Conservation (phyloP, 176 grass and related monocot species). For the Aegilops bicornis region DNA sequence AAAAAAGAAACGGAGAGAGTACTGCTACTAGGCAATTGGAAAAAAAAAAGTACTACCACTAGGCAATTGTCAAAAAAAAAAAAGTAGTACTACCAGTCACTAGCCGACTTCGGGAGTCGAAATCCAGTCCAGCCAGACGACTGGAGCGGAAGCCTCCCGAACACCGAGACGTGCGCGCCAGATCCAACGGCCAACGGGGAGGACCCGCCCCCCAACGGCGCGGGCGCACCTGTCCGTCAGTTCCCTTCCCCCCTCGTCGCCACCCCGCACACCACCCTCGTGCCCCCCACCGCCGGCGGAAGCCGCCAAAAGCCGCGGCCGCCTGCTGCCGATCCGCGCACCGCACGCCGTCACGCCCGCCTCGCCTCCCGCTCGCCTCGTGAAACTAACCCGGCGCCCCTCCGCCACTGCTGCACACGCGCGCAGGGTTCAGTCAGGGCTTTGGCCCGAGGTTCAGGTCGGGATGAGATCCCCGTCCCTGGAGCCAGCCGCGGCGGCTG, state of each 20-base stretch:
- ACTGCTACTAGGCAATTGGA: no score
- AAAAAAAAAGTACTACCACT: no score
- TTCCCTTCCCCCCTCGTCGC: neutral
- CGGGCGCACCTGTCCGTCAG: neutral
- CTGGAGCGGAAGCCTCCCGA: constrained; percentile 21
- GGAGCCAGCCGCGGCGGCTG: neutral
- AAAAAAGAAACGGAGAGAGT: no score
- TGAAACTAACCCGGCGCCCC: neutral
- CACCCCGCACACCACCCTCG: neutral
- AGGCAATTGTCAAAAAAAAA: no score
- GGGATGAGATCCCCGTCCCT: neutral
- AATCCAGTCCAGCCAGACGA: neutral
- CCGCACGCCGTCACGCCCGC: neutral
- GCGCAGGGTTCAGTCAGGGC: neutral
- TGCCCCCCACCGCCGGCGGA: constrained; percentile 7
- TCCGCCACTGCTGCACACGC: neutral
- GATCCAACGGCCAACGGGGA: constrained; percentile 52
- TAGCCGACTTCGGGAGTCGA: no score
- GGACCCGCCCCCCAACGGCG: neutral
- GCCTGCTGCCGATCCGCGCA: neutral
- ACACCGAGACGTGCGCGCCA: constrained; percentile 33
- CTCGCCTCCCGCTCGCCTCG: neutral
- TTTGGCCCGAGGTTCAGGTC: neutral
- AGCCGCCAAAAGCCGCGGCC: neutral
- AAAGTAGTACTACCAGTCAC: no score